phyloP scores from a whole-genome alignment of 2,329 filamentous ascomycete species.

The Sordariomycetes sp. region DNA sequence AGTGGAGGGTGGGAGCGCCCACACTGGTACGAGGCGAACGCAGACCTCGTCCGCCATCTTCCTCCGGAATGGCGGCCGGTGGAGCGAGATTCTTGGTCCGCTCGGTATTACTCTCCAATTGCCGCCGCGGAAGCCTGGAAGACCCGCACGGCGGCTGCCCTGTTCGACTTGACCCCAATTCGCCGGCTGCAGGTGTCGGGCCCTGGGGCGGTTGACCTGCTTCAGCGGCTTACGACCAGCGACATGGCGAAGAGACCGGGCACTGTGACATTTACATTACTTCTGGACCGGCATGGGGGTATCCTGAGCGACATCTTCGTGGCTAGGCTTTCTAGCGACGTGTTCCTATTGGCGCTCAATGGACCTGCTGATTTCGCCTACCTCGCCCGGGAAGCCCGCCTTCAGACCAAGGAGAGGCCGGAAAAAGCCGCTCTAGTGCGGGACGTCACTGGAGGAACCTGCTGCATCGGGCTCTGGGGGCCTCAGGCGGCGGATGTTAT shows the following conservation, averaged over 20 bases:
- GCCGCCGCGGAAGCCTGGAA: conserved; percentile 53
- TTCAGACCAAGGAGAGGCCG: conserved; percentile 28
- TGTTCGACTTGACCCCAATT: conserved; percentile 54
- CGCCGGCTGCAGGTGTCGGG: conserved; percentile 47
- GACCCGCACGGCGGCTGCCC: conserved; percentile 48
- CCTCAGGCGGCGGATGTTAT: conserved; percentile 43
- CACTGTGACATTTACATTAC: conserved; percentile 42
- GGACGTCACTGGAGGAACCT: conserved; percentile 49
- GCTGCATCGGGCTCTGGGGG: conserved; percentile 53
- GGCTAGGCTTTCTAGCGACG: conserved; percentile 33
- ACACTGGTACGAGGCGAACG: conserved; percentile 50
- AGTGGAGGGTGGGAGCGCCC: conserved; percentile 51
- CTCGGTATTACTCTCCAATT: conserved; percentile 45
- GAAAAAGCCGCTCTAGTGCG: conserved; percentile 36
- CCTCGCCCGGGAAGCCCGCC: conserved; percentile 38
- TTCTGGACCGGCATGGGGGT: conserved; percentile 41
- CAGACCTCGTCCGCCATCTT: conserved; percentile 34
- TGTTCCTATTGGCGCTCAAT: conserved; percentile 47
- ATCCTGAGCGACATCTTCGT: conserved; percentile 48
- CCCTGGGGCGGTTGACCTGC: conserved; percentile 41
- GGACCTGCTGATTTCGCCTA: conserved; percentile 43
- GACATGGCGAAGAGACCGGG: conserved; percentile 36
- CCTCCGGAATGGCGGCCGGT: conserved; percentile 43
- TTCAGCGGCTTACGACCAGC: conserved; percentile 41
- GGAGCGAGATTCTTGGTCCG: conserved; percentile 48